These are phyloP conservation scores for Pichia nanzhaoensis DNA, from an alignment of 805 yeast species.

Conservation along the genomic window DNA sequence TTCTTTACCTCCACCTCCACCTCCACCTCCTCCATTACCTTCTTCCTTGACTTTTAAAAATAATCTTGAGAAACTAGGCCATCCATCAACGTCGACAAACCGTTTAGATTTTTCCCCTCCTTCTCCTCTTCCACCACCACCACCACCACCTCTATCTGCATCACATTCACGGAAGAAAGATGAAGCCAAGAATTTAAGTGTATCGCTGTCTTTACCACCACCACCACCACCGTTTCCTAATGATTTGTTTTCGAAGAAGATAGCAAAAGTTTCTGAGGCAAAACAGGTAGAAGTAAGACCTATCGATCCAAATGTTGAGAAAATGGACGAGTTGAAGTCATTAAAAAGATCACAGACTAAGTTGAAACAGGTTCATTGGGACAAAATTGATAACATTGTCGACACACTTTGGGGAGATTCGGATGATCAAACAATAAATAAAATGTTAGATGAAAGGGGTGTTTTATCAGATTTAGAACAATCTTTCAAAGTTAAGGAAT, in stretches of 20 bases:
- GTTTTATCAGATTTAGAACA: conserved; percentile 58
- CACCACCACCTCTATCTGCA: conserved; percentile 27
- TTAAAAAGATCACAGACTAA: conserved; percentile 30
- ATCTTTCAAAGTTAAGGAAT: conserved; percentile 41
- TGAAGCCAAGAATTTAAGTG: too few relatives aligned
- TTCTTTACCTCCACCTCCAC: conserved; percentile 17
- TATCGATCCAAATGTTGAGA: conserved; percentile 10
- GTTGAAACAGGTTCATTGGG: conserved; percentile 81
- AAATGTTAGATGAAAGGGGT: conserved; percentile 50
- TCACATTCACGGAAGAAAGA: too few relatives aligned
- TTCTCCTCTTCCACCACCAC: conserved; percentile 18
- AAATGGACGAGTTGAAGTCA: conserved; percentile 7
- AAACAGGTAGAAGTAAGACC: background rate
- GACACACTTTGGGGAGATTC: conserved; percentile 57
- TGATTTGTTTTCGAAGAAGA: background rate
- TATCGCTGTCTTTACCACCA: conserved; percentile 19
- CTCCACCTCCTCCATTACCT: conserved; percentile 18
- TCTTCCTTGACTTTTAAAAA: background rate
- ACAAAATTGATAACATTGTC: conserved; percentile 51
- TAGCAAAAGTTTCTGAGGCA: background rate
- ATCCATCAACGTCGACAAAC: conserved; percentile 11
- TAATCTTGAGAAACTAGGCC: background rate
- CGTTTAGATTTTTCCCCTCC: conserved; percentile 13
- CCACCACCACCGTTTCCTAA: conserved; percentile 13
- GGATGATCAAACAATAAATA: conserved; percentile 38